Evolutionary conservation across 2,329 filamentous ascomycete genomes (phyloP), one percentile per base, ranked within the genome.

Genomic region (Exophiala mesophila): DNA sequence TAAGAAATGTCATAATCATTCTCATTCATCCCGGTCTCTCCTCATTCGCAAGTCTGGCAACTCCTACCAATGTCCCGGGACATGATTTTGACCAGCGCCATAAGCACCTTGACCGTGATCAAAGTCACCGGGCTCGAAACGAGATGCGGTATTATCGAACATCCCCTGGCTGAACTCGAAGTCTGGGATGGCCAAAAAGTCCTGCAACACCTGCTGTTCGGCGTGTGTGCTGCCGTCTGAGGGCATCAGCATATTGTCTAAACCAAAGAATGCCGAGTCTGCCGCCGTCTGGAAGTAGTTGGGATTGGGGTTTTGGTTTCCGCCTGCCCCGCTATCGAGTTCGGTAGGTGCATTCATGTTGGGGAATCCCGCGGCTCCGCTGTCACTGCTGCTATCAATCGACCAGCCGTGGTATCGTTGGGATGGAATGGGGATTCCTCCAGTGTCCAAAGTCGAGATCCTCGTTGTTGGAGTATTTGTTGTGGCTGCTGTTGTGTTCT

Each of bases 221-320:
- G 32, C 15, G n/a, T 34, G 32, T 9, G 18, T 19, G 13, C 9
- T 34, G 15, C 18, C 32, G n/a, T 34, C 7, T 17, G 32, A 34
- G 6, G 32, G 18, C 32, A 34, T 34, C 4, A 34, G 8, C 32
- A 34, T 34, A 19, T 18, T 34, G 32, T 34, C 32, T 17, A 34
- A n/a, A 5, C 32, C 32, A 17, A 34, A 34, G 32, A 34, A 34
- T 12, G 17, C 32, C 12, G 32, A 34, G 7, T 34, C 32, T 12
- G 32, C 32, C 6, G 32, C 32, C 12, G 32, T 18, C 12, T 34
- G 32, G 7, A 34, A n/a, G 23, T 26, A 26, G 23, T 26, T 26
- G n/a, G n/a, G n/a, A n/a, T n/a, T n/a, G n/a, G n/a, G n/a, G n/a
- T n/a, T n/a, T n/a, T n/a, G n/a, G n/a, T n/a, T n/a, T 15, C 15